Evolutionary conservation across 371 early-diverging fungal genomes (phyloP).

Genomic region (Mortierella sp.): DNA sequence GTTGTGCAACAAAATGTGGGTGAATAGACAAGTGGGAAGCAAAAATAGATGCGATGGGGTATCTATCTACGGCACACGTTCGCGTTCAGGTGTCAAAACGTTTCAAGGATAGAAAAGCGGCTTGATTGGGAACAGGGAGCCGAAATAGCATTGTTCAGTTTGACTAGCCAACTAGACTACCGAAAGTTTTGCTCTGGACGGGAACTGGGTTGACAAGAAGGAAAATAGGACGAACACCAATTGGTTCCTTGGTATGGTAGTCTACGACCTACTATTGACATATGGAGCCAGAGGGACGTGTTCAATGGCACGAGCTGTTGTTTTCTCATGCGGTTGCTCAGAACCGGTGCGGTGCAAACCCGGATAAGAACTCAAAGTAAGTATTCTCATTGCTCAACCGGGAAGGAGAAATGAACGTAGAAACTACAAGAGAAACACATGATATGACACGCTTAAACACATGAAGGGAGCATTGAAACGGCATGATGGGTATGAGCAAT

Average conservation of each 20-base stretch:
- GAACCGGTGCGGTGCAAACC: background rate
- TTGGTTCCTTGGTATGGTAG: too few relatives aligned
- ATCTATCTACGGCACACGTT: background rate
- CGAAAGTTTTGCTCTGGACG: too few relatives aligned
- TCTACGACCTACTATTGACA: too few relatives aligned
- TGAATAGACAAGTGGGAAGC: background rate
- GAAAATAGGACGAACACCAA: background rate
- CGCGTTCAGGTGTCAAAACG: background rate
- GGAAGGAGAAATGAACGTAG: background rate
- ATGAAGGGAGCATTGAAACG: background rate
- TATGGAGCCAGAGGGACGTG: background rate
- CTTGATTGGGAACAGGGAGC: background rate
- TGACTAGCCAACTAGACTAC: too few relatives aligned
- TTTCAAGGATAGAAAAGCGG: background rate
- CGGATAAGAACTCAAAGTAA: background rate
- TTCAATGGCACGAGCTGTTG: background rate
- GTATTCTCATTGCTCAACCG: background rate
- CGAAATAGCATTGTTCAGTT: background rate
- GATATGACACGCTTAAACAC: background rate
- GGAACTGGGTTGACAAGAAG: background rate
- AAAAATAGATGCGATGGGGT: background rate
- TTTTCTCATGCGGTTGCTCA: background rate
- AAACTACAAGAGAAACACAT: background rate
- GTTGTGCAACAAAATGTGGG: background rate
- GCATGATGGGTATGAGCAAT: background rate